Evolutionary conservation across 371 early-diverging fungal genomes (phyloP), one percentile per base, ranked within the genome.

Genomic region (Mortierella sp.): DNA sequence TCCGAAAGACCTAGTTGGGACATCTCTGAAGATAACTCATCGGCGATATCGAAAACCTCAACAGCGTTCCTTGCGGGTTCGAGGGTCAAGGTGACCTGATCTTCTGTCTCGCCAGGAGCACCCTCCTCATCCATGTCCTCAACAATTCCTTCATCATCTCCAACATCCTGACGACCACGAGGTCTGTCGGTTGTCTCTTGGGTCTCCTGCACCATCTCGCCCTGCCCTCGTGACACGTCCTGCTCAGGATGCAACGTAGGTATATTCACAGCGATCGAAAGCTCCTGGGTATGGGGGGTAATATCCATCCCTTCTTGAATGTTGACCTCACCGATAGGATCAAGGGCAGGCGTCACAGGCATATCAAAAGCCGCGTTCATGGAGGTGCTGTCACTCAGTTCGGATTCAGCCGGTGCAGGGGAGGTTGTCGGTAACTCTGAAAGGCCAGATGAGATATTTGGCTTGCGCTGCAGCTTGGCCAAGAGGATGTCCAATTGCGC

Each of bases 1-100:
- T 77, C 77, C 11, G 84, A 51, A 35, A 83, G 77, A 14, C 65
- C 84, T 14, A 83, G 41, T 1, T 75, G 77, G 12, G 70, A 75
- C 27, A 83, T n/a, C 44, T 77, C 84, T 11, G 84, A 83, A n/a
- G 84, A 83, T n/a, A 83, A 48, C 27, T 74, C 70, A 1, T 81
- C 60, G 12, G 24, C 43, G 8, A 77, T 60, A 11, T 82, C 77
- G 29, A 54, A 77, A 5, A n/a, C 35, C 8, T 76, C 63, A 10
- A 54, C 74, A 38, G 24, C 51, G 8, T 29, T 43, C n/a, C 41
- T 43, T 10, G 38, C 29, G 2, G 18, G 11, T 11, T 56, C 44
- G n/a, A 32, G 2, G 11, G 10, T 46, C 32, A 48, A 12, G 44
- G n/a, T 46, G 1, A 29, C 70, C 5, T 55, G 49, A 43, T 46